phyloP scores from a whole-genome alignment of 371 early-diverging fungal genomes.

The Apophysomyces ossiformis region DNA sequence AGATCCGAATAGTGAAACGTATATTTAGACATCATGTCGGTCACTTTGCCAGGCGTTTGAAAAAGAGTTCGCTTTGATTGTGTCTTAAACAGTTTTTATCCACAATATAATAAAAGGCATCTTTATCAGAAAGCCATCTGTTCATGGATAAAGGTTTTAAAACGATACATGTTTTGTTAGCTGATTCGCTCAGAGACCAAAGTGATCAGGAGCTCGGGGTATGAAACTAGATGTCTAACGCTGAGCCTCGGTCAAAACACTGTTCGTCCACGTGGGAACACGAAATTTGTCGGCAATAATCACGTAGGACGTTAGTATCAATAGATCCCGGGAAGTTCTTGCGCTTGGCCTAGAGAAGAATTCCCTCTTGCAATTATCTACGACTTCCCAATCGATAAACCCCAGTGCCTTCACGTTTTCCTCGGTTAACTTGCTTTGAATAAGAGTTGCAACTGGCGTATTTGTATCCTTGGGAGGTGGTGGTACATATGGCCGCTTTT shows the following conservation, averaged over 20 bases:
- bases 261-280: slow-evolving; percentile 8
- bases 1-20: no score
- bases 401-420: slow-evolving; percentile 24
- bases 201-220: no score
- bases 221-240: not conserved
- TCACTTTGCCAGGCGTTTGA: no score
- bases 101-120: no score
- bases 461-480: slow-evolving; percentile 20
- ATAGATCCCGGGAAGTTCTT: slow-evolving; percentile 13
- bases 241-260: no score
- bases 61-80: no score
- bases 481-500: slow-evolving; percentile 28
- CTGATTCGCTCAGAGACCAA: no score
- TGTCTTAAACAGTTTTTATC: no score
- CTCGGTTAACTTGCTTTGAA: slow-evolving; percentile 18
- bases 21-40: no score
- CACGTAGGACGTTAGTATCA: slow-evolving; percentile 24
- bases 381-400: slow-evolving; percentile 13
- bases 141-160: no score
- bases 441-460: not conserved
- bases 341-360: slow-evolving; percentile 12
- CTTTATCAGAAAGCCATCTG: no score
- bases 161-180: no score
- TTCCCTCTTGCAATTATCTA: slow-evolving; percentile 5
- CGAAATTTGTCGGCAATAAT: slow-evolving; percentile 21